phyloP scores from a whole-genome alignment of 176 grass and related monocot species.

The Elymus sibiricus region DNA sequence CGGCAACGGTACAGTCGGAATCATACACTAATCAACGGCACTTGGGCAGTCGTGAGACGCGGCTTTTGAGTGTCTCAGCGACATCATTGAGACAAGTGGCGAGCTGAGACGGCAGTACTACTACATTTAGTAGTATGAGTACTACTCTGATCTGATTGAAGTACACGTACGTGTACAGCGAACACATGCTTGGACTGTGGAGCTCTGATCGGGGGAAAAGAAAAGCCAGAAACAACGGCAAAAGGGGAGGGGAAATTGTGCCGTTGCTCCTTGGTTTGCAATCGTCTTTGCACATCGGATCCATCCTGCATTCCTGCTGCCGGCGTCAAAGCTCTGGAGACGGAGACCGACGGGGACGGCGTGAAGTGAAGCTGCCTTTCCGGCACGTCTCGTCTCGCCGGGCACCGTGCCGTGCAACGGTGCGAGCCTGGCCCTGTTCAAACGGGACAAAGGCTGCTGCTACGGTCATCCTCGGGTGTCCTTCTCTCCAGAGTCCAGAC shows the following conservation, averaged over 20 bases:
- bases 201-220: neutral
- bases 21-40: neutral
- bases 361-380: neutral
- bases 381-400: neutral
- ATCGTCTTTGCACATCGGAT: neutral
- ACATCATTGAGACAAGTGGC: neutral
- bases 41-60: neutral
- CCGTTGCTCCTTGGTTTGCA: neutral
- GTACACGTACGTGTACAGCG: neutral
- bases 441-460: neutral
- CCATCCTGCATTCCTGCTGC: neutral
- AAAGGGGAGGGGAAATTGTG: neutral
- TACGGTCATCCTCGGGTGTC: neutral
- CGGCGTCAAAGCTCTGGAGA: neutral
- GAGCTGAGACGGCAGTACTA: neutral
- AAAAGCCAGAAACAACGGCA: neutral
- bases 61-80: neutral
- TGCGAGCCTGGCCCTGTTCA: neutral
- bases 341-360: neutral
- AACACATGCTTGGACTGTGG: neutral
- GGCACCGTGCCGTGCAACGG: too few relatives aligned
- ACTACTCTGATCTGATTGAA: neutral
- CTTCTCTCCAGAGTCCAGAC: too few relatives aligned
- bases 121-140: too few relatives aligned
- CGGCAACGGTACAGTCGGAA: neutral